Evolutionary conservation across 1,284 basidiomycete species (phyloP).

Genomic region (Ganoderma resinaceum): DNA sequence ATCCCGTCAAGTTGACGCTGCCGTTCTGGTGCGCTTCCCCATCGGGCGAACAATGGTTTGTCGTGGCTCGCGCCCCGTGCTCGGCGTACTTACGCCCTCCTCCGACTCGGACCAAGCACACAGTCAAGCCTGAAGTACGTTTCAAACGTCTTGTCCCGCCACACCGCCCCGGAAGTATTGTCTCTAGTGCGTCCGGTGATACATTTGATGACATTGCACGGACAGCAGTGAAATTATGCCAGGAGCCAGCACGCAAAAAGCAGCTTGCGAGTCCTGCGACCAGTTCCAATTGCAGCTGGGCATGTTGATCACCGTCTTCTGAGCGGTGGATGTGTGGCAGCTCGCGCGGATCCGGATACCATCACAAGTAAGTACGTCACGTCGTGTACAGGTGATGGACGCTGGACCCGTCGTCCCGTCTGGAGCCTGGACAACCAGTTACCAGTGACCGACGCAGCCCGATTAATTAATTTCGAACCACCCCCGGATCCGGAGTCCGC

Average conservation of each 20-base stretch:
- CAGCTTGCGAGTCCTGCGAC: no score
- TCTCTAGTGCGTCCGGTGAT: slow-evolving; percentile 4
- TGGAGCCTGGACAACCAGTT: no score
- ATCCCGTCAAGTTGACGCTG: background rate
- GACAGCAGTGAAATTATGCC: no score
- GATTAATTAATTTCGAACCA: background rate
- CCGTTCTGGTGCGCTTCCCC: background rate
- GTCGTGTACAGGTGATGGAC: no score
- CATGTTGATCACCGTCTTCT: no score
- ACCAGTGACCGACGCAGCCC: background rate
- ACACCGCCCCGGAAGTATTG: background rate
- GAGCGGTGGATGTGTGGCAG: background rate
- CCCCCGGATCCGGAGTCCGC: background rate
- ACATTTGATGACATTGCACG: slow-evolving; percentile 5
- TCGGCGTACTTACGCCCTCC: background rate
- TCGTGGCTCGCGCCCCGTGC: background rate
- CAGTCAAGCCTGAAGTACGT: no score
- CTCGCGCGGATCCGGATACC: background rate
- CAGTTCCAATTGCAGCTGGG: background rate
- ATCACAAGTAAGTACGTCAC: no score
- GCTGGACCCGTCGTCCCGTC: no score
- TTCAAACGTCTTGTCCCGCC: background rate
- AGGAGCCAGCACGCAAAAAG: no score
- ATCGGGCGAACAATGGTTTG: slow-evolving; percentile 11
- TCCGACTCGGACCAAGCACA: background rate